phyloP scores from a whole-genome alignment of 495 filamentous ascomycete species.

The Penicillium macrosclerotiorum region DNA sequence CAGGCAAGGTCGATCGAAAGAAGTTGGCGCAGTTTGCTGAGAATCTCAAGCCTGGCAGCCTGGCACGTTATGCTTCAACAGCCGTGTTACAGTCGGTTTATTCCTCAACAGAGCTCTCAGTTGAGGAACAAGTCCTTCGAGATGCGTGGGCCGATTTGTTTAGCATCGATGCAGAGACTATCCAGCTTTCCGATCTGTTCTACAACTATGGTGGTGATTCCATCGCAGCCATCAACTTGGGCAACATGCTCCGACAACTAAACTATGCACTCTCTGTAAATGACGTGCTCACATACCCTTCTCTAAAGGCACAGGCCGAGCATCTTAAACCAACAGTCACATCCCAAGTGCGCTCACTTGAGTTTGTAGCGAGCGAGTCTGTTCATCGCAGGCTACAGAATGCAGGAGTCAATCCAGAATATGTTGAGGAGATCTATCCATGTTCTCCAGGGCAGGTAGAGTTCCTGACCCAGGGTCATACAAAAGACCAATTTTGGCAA shows the following conservation, averaged over 20 bases:
- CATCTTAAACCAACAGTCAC: too few relatives aligned
- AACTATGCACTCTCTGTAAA: too few relatives aligned
- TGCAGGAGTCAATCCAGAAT: too few relatives aligned
- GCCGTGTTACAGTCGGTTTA: background rate
- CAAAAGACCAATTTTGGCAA: conserved; percentile 13
- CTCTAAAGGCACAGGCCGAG: too few relatives aligned
- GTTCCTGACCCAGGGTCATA: conserved; percentile 18
- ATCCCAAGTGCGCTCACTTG: too few relatives aligned
- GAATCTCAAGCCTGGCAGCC: background rate
- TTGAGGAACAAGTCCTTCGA: conserved; percentile 19
- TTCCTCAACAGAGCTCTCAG: background rate
- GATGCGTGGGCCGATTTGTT: conserved; percentile 16
- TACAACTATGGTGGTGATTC: conserved; percentile 28
- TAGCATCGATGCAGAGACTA: background rate
- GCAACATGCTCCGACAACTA: too few relatives aligned
- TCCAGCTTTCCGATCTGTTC: conserved; percentile 17
- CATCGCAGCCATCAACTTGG: conserved; percentile 29
- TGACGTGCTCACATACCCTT: too few relatives aligned
- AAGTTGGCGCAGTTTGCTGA: conserved; percentile 10
- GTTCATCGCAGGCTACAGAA: too few relatives aligned
- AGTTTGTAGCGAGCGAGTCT: too few relatives aligned
- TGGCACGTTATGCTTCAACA: background rate
- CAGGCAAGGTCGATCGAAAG: conserved; percentile 42
- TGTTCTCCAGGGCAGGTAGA: conserved; percentile 20
- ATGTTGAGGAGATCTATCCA: too few relatives aligned